Base-by-base conservation (phyloP, 2,329 filamentous ascomycete genomes). In the Massarina eburnea region DNA sequence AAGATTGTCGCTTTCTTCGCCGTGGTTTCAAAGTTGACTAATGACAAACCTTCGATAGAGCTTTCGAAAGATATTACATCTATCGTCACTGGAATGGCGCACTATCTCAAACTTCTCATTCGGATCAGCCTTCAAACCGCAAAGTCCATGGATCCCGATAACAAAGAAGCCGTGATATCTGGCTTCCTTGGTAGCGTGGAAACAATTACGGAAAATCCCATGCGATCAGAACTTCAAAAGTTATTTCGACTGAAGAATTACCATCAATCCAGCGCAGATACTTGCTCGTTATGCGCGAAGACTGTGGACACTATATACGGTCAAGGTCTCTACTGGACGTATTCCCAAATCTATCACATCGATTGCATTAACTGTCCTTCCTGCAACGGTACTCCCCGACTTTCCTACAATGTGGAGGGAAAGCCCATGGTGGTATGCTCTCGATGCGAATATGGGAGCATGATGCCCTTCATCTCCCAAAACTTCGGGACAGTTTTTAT, bases 31-130 rank as follows among this genome's bases (percentile, higher is more conserved):
- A n/a, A n/a, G n/a, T 22, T 30, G 15, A 22, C 39, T 3, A 20
- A 8, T 18, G 4, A 14, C 15, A 18, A 26, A 10, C 24, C 24
- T 26, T 26, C 10, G 4, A 1, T 8, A 5, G 36, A 20, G 9
- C 36, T 40, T 10, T 15, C 36, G 19, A 15, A 45, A 40, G 36
- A 45, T 19, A 6, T 40, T 5, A 8, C 19, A 24, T 40, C 36
- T 22, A 6, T 40, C 4, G 3, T 40, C 12, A 32, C 36, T n/a
- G 37, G 19, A 8, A 2, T 40, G n/a, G 43, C 43, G 7, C 27
- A 35, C 24, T 40, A 34, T 18, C n/a, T 35, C 18, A 40, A 35
- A 26, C 43, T 45, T 21, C 43, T 40, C 35, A 34, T 45, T 24
- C 24, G 37, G 32, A 41, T 49, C 35, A 10, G 49, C 33, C 33